A percentile compares a stretch with the other conserved stretches of the same genome.
Conservation (phyloP, 83 land plant species). For the Picea abies region DNA sequence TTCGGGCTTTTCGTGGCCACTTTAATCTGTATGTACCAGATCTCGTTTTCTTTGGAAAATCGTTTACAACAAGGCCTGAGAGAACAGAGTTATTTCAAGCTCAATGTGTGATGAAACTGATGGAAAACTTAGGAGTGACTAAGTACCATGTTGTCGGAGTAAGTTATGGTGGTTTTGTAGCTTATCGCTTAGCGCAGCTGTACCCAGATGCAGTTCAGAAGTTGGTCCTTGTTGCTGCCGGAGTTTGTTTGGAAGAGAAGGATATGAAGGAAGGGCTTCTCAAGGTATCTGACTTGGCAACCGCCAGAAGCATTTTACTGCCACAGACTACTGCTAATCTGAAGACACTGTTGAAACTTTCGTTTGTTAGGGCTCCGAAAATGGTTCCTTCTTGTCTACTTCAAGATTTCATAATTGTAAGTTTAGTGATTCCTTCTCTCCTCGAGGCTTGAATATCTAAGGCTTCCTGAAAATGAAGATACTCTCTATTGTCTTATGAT, state of each 20-base stretch:
- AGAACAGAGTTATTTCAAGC: conserved; percentile 26
- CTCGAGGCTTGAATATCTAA: neutral
- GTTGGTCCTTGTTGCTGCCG: conserved; percentile 21
- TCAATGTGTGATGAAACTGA: conserved; percentile 14
- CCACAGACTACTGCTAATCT: conserved; percentile 10
- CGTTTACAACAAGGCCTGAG: conserved; percentile 18
- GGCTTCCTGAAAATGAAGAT: neutral
- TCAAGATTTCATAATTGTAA: conserved; percentile 17
- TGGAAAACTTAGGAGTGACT: conserved; percentile 15
- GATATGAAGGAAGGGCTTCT: conserved; percentile 18
- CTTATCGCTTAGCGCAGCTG: conserved; percentile 20
- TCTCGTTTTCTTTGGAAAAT: conserved; percentile 26
- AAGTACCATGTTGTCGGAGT: conserved; percentile 21
- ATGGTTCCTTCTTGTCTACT: conserved; percentile 22
- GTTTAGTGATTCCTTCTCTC: neutral
- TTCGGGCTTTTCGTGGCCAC: conserved; percentile 11
- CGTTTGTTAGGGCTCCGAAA: conserved; percentile 17
- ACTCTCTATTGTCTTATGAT: neutral
- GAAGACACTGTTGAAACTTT: conserved; percentile 10
- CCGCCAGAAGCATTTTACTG: conserved; percentile 10
- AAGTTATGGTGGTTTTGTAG: conserved; percentile 27
- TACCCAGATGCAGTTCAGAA: conserved; percentile 18
- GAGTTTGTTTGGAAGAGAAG: conserved; percentile 14
- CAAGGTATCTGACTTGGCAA: neutral
- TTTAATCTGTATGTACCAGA: conserved; percentile 25